These are phyloP conservation scores for Neonectria punicea DNA, from an alignment of 2,329 filamentous ascomycete species.

Conservation along the genomic window DNA sequence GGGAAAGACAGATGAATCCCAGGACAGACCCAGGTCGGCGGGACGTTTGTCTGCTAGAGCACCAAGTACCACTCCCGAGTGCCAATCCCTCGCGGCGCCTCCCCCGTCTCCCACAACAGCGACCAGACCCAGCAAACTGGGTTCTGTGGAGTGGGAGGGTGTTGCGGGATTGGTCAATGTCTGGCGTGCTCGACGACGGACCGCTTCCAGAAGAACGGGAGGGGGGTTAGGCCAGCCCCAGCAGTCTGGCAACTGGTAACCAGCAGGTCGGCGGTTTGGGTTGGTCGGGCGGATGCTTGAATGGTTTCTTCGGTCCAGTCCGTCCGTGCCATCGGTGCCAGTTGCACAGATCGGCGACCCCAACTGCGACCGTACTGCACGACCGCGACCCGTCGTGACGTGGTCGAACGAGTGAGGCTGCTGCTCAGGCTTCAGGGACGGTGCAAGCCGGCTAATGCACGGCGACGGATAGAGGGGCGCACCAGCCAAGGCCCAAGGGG, in stretches of 20 bases:
- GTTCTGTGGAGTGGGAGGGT: constrained; percentile 36
- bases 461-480: constrained; percentile 22
- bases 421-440: constrained; percentile 20
- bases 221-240: constrained; percentile 34
- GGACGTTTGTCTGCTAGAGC: constrained; percentile 26
- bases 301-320: constrained; percentile 28
- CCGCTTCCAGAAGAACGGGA: constrained; percentile 43
- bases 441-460: constrained; percentile 32
- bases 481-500: background rate
- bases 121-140: constrained; percentile 31
- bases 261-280: constrained; percentile 20
- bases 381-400: constrained; percentile 34
- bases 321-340: constrained; percentile 35
- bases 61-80: background rate
- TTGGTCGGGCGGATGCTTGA: constrained; percentile 16
- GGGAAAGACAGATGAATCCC: constrained; percentile 13
- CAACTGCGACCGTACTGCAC: constrained; percentile 34
- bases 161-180: constrained; percentile 33
- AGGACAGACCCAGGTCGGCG: constrained; percentile 20
- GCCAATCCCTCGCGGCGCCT: constrained; percentile 5
- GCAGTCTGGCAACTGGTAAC: constrained; percentile 31
- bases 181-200: constrained; percentile 21
- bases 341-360: constrained; percentile 27
- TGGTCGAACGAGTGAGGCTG: constrained; percentile 38
- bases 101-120: constrained; percentile 16